Percentiles rank a stretch among this genome's conserved stretches.
Evolutionary conservation across 176 grass and related monocot species (phyloP).

Genomic region (Phoenix dactylifera): DNA sequence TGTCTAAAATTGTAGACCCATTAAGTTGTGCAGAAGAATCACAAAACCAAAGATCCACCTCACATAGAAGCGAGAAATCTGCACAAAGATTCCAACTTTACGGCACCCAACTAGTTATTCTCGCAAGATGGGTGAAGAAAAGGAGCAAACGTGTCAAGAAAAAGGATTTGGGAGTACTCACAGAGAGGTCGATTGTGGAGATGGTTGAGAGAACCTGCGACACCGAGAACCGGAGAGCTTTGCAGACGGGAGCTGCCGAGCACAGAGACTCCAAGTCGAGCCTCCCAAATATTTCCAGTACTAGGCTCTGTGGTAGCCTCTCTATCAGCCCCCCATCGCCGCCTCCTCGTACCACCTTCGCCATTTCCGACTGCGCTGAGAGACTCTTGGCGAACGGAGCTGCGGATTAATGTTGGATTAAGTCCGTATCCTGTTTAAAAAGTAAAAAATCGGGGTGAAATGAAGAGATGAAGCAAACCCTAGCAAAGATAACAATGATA

Average conservation of each 20-base stretch:
- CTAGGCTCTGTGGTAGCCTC: conserved; percentile 51
- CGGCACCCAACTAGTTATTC: not conserved
- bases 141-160: not conserved
- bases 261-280: conserved; percentile 68
- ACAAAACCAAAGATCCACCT: not conserved
- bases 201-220: conserved; percentile 23
- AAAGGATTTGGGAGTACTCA: not conserved
- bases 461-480: too few species aligned
- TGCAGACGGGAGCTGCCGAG: conserved; percentile 73
- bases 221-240: conserved; percentile 33
- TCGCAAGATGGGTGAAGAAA: not conserved
- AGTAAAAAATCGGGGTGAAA: too few species aligned
- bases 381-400: too few species aligned
- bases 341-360: conserved; percentile 3
- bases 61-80: not conserved
- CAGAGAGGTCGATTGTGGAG: conserved; percentile 39
- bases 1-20: not conserved
- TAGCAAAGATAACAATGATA: too few species aligned
- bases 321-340: conserved; percentile 23
- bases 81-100: conserved; percentile 2
- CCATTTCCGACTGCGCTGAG: not conserved
- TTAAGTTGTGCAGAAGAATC: not conserved
- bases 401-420: too few species aligned
- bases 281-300: conserved; percentile 57
- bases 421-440: too few species aligned